phyloP scores from a whole-genome alignment of 225 moss, liverwort and hornwort genomes.

The Pleurozium schreberi region DNA sequence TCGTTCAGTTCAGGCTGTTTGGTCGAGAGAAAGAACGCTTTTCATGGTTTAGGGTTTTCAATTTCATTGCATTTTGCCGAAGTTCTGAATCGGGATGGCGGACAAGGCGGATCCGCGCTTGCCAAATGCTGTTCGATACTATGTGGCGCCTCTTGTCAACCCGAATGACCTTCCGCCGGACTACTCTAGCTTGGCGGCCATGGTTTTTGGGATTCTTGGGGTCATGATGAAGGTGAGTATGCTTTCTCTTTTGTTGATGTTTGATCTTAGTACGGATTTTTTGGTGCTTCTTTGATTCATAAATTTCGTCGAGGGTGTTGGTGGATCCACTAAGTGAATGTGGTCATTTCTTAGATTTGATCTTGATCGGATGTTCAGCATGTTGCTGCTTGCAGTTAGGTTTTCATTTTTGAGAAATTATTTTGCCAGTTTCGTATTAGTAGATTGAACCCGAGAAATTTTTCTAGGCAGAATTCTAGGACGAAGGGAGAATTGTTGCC shows the following conservation, averaged over 20 bases:
- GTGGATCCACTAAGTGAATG: neutral
- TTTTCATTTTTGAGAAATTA: neutral
- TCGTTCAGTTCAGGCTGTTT: neutral
- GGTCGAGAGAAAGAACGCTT: too few species aligned
- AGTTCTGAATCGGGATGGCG: constrained; percentile 9
- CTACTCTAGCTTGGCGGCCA: constrained; percentile 75
- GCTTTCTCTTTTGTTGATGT: neutral
- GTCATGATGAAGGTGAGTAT: constrained; percentile 72
- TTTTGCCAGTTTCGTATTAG: neutral
- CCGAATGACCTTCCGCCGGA: constrained; percentile 74
- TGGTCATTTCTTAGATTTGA: neutral
- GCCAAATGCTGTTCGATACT: constrained; percentile 56
- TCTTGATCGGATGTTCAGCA: neutral
- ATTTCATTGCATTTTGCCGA: neutral
- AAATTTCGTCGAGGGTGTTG: neutral
- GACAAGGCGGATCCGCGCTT: constrained; percentile 68
- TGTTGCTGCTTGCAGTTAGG: neutral
- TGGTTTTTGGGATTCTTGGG: constrained; percentile 66
- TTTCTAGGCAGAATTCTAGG: neutral
- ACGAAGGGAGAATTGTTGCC: neutral
- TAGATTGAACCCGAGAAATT: neutral
- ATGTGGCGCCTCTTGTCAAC: constrained; percentile 32
- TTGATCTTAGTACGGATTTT: neutral
- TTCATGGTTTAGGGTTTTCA: neutral
- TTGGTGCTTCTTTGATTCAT: neutral